Base-by-base conservation (phyloP, 805 yeast genomes). In the Wickerhamomyces sydowiorum region DNA sequence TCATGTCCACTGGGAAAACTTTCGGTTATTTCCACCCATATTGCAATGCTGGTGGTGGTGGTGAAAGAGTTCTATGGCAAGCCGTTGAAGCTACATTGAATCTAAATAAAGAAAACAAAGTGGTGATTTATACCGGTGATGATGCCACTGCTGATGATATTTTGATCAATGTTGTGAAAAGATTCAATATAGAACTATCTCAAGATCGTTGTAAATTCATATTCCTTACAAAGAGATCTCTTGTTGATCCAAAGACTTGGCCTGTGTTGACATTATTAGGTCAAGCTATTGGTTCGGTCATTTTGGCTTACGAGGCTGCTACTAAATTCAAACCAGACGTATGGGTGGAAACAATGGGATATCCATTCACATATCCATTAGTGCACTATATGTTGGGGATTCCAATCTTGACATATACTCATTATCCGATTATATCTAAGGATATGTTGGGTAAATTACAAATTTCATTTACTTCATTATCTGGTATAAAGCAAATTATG, bases 31-130 rank as follows among this genome's bases (percentile, higher is more conserved):
- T 93, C 67, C 99, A 93, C 64, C 99, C 99, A 0, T 86, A 82
- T 53, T 89, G 96, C 49, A 86, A 86, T 59, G 95, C 96, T 31
- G 96, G 95, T 36, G 99, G 99, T 17, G 99, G 99, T 24, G 99
- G 99, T 20, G 99, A 93, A 59, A 77, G 91, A 43, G 99, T 93
- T 1, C 67, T 93, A 32, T 93, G 99, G 99, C 89, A 86, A 42
- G 96, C 96, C 0, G 86, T 91, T 7, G 73, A 76, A 50, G 72
- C 82, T 25, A 85, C 96, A 0, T 66, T 90, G 45, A 49, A 60
- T 9, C 62, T 67, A 19, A 69, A 72, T 46, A 63, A 65, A 7
- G 54, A 62, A 23, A 78, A 80, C 51, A 64, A 86, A 7, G 85
- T 75, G 2, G 80, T 77, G 2, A 68, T 93, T 8, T 93, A 93